Conservation (phyloP, 148 eudicot genomes). For the Linanthus parryae region DNA sequence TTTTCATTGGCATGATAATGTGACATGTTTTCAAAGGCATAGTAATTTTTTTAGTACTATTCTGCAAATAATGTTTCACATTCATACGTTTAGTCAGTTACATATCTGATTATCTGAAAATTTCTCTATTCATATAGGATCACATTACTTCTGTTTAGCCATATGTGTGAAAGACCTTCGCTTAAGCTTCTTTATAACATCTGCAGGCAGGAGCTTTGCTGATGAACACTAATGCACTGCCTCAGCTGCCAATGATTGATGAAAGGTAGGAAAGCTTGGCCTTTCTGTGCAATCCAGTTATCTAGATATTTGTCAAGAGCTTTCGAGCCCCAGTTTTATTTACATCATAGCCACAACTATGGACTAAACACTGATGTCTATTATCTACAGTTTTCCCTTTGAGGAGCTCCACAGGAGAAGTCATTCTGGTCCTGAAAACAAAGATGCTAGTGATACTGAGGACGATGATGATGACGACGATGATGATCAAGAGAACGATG, state of each 20-base stretch:
- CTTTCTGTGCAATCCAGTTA: too few species aligned
- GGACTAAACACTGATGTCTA: neutral
- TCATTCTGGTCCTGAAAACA: constrained; percentile 31
- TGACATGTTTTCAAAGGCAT: too few species aligned
- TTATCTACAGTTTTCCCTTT: constrained; percentile 27
- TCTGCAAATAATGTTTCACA: neutral
- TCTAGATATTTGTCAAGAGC: neutral
- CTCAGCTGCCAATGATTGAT: constrained; percentile 23
- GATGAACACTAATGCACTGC: constrained; percentile 24
- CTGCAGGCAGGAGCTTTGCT: constrained; percentile 52
- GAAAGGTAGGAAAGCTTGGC: too few species aligned
- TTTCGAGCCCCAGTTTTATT: neutral
- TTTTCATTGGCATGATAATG: too few species aligned
- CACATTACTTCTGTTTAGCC: neutral
- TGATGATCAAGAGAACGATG: constrained; percentile 19
- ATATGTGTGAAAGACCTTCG: neutral
- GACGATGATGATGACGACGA: constrained; percentile 38
- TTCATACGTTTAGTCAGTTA: neutral
- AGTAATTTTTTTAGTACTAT: neutral
- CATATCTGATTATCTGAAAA: neutral
- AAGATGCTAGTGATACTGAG: constrained; percentile 37
- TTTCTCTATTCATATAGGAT: neutral
- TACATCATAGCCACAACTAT: too few species aligned
- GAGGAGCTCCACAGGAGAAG: constrained; percentile 24
- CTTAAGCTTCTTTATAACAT: neutral